Conservation (phyloP, 73 alveolate species). For the Stentor roeselii region DNA sequence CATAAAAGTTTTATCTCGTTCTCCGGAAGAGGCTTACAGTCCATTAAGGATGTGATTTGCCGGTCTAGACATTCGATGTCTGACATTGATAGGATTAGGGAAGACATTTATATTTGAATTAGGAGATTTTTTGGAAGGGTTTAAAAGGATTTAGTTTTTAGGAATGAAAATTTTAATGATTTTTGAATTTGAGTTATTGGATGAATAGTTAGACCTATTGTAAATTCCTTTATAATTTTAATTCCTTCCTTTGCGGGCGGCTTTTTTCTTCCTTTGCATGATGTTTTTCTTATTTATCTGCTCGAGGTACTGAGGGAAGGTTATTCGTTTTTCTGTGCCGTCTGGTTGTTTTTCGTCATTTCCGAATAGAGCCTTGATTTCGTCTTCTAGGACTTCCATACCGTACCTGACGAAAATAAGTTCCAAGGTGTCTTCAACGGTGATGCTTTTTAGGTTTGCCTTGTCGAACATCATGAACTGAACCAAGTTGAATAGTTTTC, state of each 20-base stretch:
- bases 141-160: neutral
- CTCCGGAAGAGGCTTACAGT: constrained; percentile 70
- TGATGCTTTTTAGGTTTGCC: constrained; percentile 81
- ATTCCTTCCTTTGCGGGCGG: too few species aligned
- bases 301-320: constrained; percentile 63
- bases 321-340: constrained; percentile 57
- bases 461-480: constrained; percentile 95
- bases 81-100: too few species aligned
- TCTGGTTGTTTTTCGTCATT: constrained; percentile 56
- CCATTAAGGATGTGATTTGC: constrained; percentile 43
- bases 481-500: constrained; percentile 84
- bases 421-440: constrained; percentile 93
- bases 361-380: constrained; percentile 72
- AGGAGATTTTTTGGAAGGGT: neutral
- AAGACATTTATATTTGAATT: neutral
- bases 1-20: constrained; percentile 81
- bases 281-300: constrained; percentile 61
- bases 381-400: constrained; percentile 67
- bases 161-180: constrained; percentile 26
- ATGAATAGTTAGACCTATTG: too few species aligned
- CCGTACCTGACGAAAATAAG: constrained; percentile 88
- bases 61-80: constrained; percentile 35
- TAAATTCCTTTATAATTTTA: constrained; percentile 34
- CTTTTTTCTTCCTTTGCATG: constrained; percentile 44
- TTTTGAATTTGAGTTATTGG: constrained; percentile 34